Evolutionary conservation across 169 alveolate species (phyloP).

Genomic region (Plasmodium gaboni): DNA sequence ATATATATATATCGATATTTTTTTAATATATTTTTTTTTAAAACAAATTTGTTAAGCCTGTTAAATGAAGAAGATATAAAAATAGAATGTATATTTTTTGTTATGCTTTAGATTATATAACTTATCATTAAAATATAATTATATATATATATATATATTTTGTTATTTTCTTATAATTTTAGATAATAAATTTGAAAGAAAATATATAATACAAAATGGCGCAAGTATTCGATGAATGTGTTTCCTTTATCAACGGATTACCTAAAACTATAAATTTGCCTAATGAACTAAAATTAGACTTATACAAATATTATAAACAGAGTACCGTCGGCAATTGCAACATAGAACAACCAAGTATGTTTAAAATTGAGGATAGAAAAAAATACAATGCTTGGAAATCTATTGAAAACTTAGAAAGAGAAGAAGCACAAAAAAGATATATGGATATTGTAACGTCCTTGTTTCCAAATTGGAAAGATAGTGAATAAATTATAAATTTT

Average conservation of each 20-base stretch:
- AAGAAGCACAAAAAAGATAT: slow-evolving; percentile 91
- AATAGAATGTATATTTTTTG: too few species aligned
- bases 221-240: slow-evolving; percentile 25
- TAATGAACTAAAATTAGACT: slow-evolving; percentile 77
- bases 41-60: too few species aligned
- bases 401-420: slow-evolving; percentile 87
- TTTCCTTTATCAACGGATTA: slow-evolving; percentile 16
- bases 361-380: slow-evolving; percentile 88
- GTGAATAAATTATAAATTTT: too few species aligned
- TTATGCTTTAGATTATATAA: too few species aligned
- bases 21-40: too few species aligned
- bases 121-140: too few species aligned
- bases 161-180: too few species aligned
- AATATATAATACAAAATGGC: not conserved
- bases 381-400: slow-evolving; percentile 96
- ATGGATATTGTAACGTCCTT: slow-evolving; percentile 79
- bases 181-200: too few species aligned
- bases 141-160: too few species aligned
- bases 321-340: slow-evolving; percentile 94
- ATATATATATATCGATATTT: too few species aligned
- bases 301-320: slow-evolving; percentile 93
- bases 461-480: slow-evolving; percentile 80
- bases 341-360: slow-evolving; percentile 91
- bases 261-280: slow-evolving; percentile 62
- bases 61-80: too few species aligned